Base-by-base conservation (phyloP, 768 basidiomycete species). In the Leccinum boreale region DNA sequence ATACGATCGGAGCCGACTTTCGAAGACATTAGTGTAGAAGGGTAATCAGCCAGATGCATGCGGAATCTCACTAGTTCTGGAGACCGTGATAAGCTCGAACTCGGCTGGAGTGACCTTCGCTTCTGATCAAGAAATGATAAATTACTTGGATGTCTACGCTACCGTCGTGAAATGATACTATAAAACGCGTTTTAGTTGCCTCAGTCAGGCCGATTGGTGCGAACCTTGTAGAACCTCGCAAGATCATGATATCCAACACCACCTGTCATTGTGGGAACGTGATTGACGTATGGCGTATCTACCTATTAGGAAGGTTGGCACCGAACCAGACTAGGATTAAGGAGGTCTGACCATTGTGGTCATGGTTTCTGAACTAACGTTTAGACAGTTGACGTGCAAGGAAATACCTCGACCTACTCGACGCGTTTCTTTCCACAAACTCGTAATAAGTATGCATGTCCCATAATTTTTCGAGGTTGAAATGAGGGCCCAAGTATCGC, bases 391-490 rank as follows among this genome's bases (percentile, higher is more conserved):
- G 11, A 33, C 6, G 53, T 17, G 21, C 26, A 29, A 55, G 33
- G 17, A 47, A 31, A 17, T 15, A 51, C 33, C 29, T 56, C 14
- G 17, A 65, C 75, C 31, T 59, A 78, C 78, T 77, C 24, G 55
- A 56, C 4, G 78, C 74, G 47, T 74, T 65, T 26, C 81, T 68
- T 58, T 77, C 75, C 8, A 57, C 68, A 48, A 78, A 78, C 60
- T 78, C 77, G 60, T 77, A 80, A 62, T 74, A 73, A 9, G 76
- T 78, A 56, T 81, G 79, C 64, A 68, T 73, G 55, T 79, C 76
- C 78, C 79, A 81, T 14, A 79, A 62, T 56, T 71, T 71, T 67
- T 81, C 81, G 4, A 80, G 67, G 50, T 78, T 70, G 55, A 75
- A 78, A 62, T 73, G 70, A 45, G 80, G 81, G 1, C 80, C 80